Evolutionary conservation across 2,329 filamentous ascomycete genomes (phyloP), one percentile per base, ranked within the genome.

Genomic region (Xylaria sp.): DNA sequence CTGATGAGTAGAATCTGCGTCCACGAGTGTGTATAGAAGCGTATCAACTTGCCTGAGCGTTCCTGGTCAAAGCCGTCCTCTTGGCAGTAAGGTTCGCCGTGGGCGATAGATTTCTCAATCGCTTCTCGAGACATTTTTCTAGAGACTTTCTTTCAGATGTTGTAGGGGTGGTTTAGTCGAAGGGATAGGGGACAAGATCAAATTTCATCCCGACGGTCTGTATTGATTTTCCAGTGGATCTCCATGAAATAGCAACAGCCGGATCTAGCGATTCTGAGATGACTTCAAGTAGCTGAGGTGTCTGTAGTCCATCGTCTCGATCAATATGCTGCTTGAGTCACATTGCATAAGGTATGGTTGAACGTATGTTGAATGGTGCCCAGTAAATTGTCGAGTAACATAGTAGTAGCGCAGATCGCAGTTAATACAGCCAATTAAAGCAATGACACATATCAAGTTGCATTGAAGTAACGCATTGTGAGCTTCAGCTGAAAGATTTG

Each of bases 1-100:
- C 60, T 66, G 37, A 66, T 66, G 9, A 66, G 63, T 17, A 60
- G 28, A 37, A 63, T 66, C 40, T 66, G 63, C 8, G 63, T 63
- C 63, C 63, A 66, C 12, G 57, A 53, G 47, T 66, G 60, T n/a
- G 63, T 28, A 51, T 66, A 62, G 45, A 65, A 54, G 45, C 33
- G 25, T 23, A 62, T 52, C 9, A 65, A 12, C 35, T 57, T 65
- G 4, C 55, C 53, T 6, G 55, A 57, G 19, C 35, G 49, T 14
- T 12, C 50, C 15, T 38, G 42, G 15, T 28, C 1, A 28, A 21
- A 49, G 38, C 11, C 31, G 11, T n/a, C 23, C 17, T 49, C 40
- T 37, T 37, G 43, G 4, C 5, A 28, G 11, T 14, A 21, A 11
- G 40, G 14, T 37, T 15, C 57, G 8, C 19, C 17, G 2, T 42